Evolutionary conservation across 148 eudicot genomes (phyloP).

Genomic region (Rhododendron ovatum): DNA sequence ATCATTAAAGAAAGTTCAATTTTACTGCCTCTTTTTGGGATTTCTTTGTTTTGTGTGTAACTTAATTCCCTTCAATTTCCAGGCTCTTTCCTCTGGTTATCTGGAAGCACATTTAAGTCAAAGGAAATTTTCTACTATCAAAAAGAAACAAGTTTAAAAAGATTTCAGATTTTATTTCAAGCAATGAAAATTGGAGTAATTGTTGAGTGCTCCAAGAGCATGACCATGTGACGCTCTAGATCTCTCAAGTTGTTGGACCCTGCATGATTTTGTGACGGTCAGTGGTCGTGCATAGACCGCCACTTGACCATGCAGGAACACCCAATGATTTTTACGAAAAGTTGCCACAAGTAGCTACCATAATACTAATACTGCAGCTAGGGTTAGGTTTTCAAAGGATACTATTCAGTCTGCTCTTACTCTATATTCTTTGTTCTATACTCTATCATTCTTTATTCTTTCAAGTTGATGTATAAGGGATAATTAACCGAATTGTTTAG

Average conservation of each 20-base stretch:
- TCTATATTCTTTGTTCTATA: background rate
- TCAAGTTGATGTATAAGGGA: background rate
- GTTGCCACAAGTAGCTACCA: background rate
- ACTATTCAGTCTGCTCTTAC: background rate
- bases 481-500: background rate
- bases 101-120: slow-evolving; percentile 4
- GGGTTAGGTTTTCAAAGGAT: slow-evolving; percentile 13
- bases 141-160: background rate
- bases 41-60: background rate
- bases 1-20: slow-evolving; percentile 2
- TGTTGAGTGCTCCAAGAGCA: background rate
- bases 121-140: background rate
- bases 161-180: background rate
- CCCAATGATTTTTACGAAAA: background rate
- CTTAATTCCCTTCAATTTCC: slow-evolving; percentile 1
- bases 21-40: background rate
- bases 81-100: background rate
- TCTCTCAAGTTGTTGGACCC: background rate
- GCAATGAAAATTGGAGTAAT: background rate
- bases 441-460: slow-evolving; percentile 17
- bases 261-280: background rate
- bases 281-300: background rate
- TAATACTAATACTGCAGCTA: background rate
- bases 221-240: background rate
- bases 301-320: background rate